phyloP scores from a whole-genome alignment of 345 rosid species.

The Psidium friedrichsthalianum region DNA sequence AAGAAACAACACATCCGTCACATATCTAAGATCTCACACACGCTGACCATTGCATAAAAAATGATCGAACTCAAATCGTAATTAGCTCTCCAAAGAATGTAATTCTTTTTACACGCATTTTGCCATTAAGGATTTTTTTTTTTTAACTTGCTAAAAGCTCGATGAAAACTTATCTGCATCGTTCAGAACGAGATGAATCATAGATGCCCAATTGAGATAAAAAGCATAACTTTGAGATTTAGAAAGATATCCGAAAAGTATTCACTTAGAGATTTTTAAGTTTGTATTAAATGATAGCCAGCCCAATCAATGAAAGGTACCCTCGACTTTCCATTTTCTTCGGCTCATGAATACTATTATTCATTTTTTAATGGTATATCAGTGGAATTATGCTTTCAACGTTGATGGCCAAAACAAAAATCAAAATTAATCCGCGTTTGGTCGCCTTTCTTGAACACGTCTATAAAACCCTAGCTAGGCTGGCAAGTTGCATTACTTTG shows the following conservation, averaged over 20 bases:
- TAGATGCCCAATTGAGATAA: not conserved
- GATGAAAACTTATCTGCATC: not conserved
- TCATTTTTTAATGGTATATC: not conserved
- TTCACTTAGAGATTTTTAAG: not conserved
- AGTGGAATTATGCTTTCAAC: not conserved
- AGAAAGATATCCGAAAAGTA: not conserved
- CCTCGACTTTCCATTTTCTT: not conserved
- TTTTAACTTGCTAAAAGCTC: not conserved
- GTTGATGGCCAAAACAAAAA: not conserved
- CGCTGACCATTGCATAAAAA: not conserved
- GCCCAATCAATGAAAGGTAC: not conserved
- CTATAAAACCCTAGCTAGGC: not conserved
- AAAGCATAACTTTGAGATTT: not conserved
- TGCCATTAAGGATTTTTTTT: not conserved
- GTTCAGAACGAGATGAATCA: not conserved
- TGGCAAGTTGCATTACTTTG: not conserved
- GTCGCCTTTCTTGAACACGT: not conserved
- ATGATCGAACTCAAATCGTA: not conserved
- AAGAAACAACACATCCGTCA: not conserved
- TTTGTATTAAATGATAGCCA: not conserved
- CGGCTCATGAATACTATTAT: not conserved
- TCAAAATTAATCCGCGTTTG: not conserved
- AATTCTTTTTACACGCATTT: not conserved
- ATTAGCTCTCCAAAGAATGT: not conserved
- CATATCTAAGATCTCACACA: not conserved